Evolutionary conservation across 441 rosid species (phyloP), one percentile per base, ranked within the genome.

Genomic region (Metrosideros polymorpha): DNA sequence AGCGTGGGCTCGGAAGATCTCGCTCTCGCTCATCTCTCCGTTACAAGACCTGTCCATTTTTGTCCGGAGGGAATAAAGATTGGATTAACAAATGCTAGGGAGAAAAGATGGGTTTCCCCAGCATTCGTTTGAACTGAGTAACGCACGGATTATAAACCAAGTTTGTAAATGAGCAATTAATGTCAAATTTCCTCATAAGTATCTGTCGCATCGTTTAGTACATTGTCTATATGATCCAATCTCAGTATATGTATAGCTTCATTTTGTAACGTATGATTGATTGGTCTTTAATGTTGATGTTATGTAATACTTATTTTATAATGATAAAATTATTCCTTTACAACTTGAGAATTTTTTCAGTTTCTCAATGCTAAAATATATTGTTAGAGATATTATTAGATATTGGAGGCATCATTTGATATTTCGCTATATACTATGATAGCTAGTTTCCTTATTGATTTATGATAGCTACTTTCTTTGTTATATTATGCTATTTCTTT

Each of bases 1-100:
- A 17, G 90, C 88, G 39, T 87, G 89, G 47, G 89, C 89, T 76
- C 79, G 49, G 42, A 90, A 47, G n/a, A 84, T 86, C 79, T 87
- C 88, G 25, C n/a, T 43, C 12, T 84, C 18, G 42, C 24, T 84
- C 54, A 25, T 57, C 32, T n/a, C 75, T 24, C 30, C 71, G 12
- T 50, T 19, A 12, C 29, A n/a, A 3, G 35, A 22, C 15, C 12
- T 17, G 15, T 25, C 79, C 43, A 49, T 30, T 14, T 10, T 84
- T 19, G 27, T 27, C 8, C 5, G 50, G 71, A 29, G 88, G 91
- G 82, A 89, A 82, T 43, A 86, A 86, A 77, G 76, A 87, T 91
- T 19, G 90, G 89, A 45, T 89, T 90, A 61, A 19, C 43, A 1
- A 63, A 53, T 53, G 4, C 56, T 22, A 18, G 9, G 19, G 27